Evolutionary conservation across 2,329 filamentous ascomycete species (phyloP).

Genomic region (Xylaria sp.): DNA sequence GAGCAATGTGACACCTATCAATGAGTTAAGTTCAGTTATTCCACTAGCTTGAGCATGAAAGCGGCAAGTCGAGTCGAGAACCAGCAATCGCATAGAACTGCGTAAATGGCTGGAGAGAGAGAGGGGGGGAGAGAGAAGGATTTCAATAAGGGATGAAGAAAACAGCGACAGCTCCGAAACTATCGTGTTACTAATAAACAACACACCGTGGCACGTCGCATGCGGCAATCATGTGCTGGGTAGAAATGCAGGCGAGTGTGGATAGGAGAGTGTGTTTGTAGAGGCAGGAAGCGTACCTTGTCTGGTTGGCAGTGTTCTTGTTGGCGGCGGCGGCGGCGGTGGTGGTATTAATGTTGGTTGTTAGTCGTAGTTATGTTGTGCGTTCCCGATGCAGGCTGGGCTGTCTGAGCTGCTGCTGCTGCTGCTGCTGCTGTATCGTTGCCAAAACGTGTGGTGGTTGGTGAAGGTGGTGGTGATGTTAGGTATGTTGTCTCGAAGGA

Average conservation of each 20-base stretch:
- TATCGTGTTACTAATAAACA: slow-evolving; percentile 35
- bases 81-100: slow-evolving; percentile 8
- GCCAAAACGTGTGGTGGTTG: slow-evolving; percentile 10
- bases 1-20: slow-evolving; percentile 18
- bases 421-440: slow-evolving; percentile 7
- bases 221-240: slow-evolving; percentile 29
- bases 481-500: slow-evolving; percentile 13
- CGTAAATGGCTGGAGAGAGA: slow-evolving; percentile 10
- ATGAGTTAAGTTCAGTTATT: slow-evolving; percentile 4
- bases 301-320: slow-evolving; percentile 2
- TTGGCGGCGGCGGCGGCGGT: neutral
- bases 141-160: slow-evolving; percentile 5
- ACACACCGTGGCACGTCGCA: slow-evolving; percentile 24
- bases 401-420: slow-evolving; percentile 1
- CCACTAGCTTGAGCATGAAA: neutral
- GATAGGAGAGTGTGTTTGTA: neutral
- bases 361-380: slow-evolving; percentile 17
- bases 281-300: slow-evolving; percentile 10
- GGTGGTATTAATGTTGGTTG: neutral
- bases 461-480: neutral
- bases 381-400: slow-evolving; percentile 32
- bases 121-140: neutral
- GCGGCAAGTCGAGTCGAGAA: neutral
- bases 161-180: slow-evolving; percentile 21
- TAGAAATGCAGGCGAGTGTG: slow-evolving; percentile 27